Conservation (phyloP, 345 rosid species). For the Microcos paniculata region DNA sequence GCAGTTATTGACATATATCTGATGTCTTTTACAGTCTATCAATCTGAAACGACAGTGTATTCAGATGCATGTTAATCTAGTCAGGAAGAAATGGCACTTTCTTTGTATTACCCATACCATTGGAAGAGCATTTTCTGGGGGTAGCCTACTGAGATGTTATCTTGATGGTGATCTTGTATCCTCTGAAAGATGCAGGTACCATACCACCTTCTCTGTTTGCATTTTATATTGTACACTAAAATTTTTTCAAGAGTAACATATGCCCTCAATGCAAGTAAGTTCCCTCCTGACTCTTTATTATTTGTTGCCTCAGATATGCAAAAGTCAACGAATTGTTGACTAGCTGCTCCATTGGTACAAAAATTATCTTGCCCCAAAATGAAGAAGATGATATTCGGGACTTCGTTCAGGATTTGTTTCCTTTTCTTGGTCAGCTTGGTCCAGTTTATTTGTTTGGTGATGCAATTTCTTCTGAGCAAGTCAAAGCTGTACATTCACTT, state of each 20-base stretch:
- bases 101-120: slow-evolving; percentile 85
- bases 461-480: slow-evolving; percentile 80
- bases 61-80: slow-evolving; percentile 56
- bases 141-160: slow-evolving; percentile 83
- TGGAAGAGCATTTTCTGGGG: slow-evolving; percentile 96
- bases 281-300: slow-evolving; percentile 17
- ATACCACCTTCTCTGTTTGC: neutral
- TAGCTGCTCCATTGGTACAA: slow-evolving; percentile 76
- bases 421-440: slow-evolving; percentile 92
- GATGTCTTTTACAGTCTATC: slow-evolving; percentile 55
- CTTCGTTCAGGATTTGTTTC: slow-evolving; percentile 43
- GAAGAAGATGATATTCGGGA: slow-evolving; percentile 58
- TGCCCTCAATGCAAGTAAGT: neutral
- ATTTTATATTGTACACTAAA: neutral
- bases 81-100: slow-evolving; percentile 84
- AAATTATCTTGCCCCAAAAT: slow-evolving; percentile 45
- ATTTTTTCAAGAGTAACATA: neutral
- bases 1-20: slow-evolving; percentile 25
- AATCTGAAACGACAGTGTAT: slow-evolving; percentile 72
- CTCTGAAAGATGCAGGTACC: slow-evolving; percentile 97
- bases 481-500: slow-evolving; percentile 67
- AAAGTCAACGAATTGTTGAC: slow-evolving; percentile 80
- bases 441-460: slow-evolving; percentile 86
- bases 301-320: slow-evolving; percentile 67
- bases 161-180: slow-evolving; percentile 81